These are phyloP conservation scores for Thelonectria rubi DNA, from an alignment of 2,329 filamentous ascomycete species.

Conservation along the genomic window DNA sequence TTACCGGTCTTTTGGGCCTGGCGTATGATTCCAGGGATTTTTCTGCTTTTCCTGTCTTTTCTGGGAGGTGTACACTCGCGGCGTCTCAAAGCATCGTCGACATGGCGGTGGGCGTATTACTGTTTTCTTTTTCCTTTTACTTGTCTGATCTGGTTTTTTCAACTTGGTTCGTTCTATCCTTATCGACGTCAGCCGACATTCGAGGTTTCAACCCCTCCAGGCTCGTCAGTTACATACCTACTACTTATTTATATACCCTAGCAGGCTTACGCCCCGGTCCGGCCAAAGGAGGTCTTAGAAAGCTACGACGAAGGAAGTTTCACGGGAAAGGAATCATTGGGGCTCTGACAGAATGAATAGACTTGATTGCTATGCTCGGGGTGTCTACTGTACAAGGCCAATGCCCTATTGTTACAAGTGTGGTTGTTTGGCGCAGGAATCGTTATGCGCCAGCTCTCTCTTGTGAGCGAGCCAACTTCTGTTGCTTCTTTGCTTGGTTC, in stretches of 20 bases:
- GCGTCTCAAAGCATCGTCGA: conserved; percentile 37
- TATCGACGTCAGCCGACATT: conserved; percentile 2
- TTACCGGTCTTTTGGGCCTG: conserved; percentile 11
- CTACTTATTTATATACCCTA: conserved; percentile 19
- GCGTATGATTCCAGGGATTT: conserved; percentile 33
- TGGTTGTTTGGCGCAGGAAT: conserved; percentile 22
- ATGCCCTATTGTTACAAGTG: conserved; percentile 20
- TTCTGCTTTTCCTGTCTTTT: neutral
- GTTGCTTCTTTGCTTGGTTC: conserved; percentile 73
- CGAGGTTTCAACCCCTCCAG: conserved; percentile 13
- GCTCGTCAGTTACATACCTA: conserved; percentile 10
- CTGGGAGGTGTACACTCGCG: conserved; percentile 34
- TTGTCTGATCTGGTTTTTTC: conserved; percentile 14
- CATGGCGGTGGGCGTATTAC: conserved; percentile 28
- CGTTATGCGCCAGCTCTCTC: conserved; percentile 44
- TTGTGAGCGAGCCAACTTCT: conserved; percentile 67
- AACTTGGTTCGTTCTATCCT: conserved; percentile 2
- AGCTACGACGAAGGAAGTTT: conserved; percentile 18
- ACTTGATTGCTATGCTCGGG: conserved; percentile 24
- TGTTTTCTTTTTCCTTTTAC: conserved; percentile 16
- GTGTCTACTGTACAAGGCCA: conserved; percentile 32
- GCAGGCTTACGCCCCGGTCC: conserved; percentile 19
- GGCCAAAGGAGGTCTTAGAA: conserved; percentile 11
- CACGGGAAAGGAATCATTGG: conserved; percentile 17
- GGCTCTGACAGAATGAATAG: conserved; percentile 10